phyloP scores from a whole-genome alignment of 495 filamentous ascomycete genomes.

The Corynascus novoguineensis region DNA sequence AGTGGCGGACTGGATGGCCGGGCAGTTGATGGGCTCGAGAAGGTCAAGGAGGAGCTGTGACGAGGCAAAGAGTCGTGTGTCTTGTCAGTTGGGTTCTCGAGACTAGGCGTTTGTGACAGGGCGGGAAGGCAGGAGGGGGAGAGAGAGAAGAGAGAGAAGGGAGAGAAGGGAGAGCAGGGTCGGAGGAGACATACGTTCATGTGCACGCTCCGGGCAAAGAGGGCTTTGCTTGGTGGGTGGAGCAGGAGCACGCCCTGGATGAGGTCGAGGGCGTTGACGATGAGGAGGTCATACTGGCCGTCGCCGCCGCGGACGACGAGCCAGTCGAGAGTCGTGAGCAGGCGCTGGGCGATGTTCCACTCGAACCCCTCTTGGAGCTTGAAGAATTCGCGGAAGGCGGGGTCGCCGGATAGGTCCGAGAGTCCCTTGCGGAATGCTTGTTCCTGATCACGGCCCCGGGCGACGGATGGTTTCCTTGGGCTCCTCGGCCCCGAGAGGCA shows the following conservation, averaged over 20 bases:
- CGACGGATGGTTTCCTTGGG: constrained; percentile 28
- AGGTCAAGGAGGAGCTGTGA: constrained; percentile 81
- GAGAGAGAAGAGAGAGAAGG: neutral
- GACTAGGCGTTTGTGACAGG: neutral
- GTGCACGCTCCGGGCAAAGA: constrained; percentile 85
- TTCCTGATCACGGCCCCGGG: constrained; percentile 7
- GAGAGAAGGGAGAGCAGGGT: neutral
- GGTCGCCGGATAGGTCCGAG: constrained; percentile 68
- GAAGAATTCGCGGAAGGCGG: constrained; percentile 93
- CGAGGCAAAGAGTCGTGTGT: neutral
- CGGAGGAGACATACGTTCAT: constrained; percentile 71
- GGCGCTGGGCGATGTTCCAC: constrained; percentile 89
- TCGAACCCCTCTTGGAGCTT: constrained; percentile 94
- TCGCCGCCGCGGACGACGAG: constrained; percentile 74
- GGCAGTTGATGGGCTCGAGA: constrained; percentile 86
- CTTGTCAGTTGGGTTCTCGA: neutral
- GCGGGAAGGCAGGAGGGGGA: neutral
- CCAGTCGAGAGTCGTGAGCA: constrained; percentile 82
- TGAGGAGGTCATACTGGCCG: constrained; percentile 80
- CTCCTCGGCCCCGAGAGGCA: constrained; percentile 62
- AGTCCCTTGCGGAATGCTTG: constrained; percentile 53
- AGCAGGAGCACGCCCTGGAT: constrained; percentile 87
- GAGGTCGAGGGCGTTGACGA: constrained; percentile 80
- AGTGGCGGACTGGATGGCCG: constrained; percentile 82
- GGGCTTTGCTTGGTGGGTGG: constrained; percentile 81